Percentiles rank a stretch among this genome's conserved stretches.
These are phyloP conservation scores for Diddensiella caesifluorescens DNA, from an alignment of 805 yeast genomes.

Conservation along the genomic window DNA sequence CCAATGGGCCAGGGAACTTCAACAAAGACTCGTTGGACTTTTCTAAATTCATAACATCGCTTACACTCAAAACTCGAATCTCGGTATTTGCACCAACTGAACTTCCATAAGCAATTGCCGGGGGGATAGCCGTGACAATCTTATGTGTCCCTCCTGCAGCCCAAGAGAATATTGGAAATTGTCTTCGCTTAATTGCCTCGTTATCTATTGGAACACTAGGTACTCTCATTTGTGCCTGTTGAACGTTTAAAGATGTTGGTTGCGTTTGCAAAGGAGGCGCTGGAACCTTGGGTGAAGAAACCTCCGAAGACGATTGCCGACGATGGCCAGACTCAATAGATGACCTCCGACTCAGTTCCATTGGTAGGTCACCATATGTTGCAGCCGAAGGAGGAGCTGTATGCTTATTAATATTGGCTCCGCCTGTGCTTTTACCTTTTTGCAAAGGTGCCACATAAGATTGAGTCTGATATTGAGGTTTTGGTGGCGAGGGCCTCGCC, in stretches of 20 bases:
- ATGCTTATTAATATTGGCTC: background rate
- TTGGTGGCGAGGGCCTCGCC: background rate
- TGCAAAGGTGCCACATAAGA: background rate
- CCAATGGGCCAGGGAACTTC: conserved; percentile 65
- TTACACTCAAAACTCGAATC: conserved; percentile 26
- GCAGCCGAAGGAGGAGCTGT: conserved; percentile 12
- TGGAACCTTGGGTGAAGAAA: conserved; percentile 1
- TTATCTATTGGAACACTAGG: conserved; percentile 20
- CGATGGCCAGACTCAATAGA: conserved; percentile 3
- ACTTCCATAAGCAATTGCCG: conserved; percentile 33
- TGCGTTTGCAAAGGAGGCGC: conserved; percentile 4
- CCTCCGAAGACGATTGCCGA: background rate
- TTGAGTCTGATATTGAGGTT: background rate
- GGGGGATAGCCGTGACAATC: conserved; percentile 43
- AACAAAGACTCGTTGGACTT: conserved; percentile 25
- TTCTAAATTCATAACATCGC: conserved; percentile 28
- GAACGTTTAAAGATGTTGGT: conserved; percentile 17
- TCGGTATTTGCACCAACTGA: conserved; percentile 30
- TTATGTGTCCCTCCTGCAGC: conserved; percentile 37
- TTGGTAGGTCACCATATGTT: conserved; percentile 17
- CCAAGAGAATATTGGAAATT: conserved; percentile 76
- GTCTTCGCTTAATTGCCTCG: conserved; percentile 50
- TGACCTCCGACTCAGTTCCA: conserved; percentile 9
- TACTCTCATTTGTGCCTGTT: conserved; percentile 4
- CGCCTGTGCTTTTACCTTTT: conserved; percentile 1